phyloP scores from a whole-genome alignment of 768 basidiomycete species.

The Guyanaporus albipodus region DNA sequence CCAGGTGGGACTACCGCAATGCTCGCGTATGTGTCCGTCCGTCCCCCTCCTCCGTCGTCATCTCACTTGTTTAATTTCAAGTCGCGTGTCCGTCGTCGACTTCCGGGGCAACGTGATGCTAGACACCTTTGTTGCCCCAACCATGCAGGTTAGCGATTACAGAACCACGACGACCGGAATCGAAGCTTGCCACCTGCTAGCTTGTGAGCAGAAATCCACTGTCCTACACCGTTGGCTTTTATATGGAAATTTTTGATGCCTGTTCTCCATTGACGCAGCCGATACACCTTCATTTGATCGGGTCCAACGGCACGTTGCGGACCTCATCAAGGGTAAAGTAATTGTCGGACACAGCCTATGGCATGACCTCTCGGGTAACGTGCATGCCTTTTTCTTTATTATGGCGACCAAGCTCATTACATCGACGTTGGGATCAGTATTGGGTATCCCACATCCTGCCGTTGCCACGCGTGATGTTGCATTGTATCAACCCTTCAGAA shows the following conservation, averaged over 20 bases:
- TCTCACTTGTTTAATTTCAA: conserved; percentile 21
- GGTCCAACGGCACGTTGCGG: conserved; percentile 66
- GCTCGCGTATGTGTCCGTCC: conserved; percentile 59
- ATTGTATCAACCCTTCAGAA: conserved; percentile 76
- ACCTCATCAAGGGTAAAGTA: conserved; percentile 63
- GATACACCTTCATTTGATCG: conserved; percentile 50
- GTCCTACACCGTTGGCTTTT: neutral
- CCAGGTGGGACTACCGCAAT: conserved; percentile 79
- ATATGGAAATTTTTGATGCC: neutral
- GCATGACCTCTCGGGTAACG: conserved; percentile 73
- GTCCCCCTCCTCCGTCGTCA: conserved; percentile 3
- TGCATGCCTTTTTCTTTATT: conserved; percentile 6
- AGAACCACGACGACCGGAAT: conserved; percentile 63
- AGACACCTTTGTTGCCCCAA: conserved; percentile 66
- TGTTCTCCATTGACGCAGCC: conserved; percentile 13
- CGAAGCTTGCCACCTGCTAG: conserved; percentile 37
- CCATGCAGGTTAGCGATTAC: conserved; percentile 66
- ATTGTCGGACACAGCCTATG: conserved; percentile 76
- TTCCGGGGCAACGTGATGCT: conserved; percentile 55
- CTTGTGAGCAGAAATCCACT: conserved; percentile 29
- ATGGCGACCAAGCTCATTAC: conserved; percentile 11
- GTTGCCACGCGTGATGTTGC: conserved; percentile 78
- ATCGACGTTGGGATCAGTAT: conserved; percentile 41
- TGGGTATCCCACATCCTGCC: conserved; percentile 78
- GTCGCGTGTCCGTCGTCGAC: conserved; percentile 52